Percentiles rank a stretch among this genome's conserved stretches.
Conservation (phyloP, 2,329 filamentous ascomycete genomes). For the Colletotrichum lindemuthianum region DNA sequence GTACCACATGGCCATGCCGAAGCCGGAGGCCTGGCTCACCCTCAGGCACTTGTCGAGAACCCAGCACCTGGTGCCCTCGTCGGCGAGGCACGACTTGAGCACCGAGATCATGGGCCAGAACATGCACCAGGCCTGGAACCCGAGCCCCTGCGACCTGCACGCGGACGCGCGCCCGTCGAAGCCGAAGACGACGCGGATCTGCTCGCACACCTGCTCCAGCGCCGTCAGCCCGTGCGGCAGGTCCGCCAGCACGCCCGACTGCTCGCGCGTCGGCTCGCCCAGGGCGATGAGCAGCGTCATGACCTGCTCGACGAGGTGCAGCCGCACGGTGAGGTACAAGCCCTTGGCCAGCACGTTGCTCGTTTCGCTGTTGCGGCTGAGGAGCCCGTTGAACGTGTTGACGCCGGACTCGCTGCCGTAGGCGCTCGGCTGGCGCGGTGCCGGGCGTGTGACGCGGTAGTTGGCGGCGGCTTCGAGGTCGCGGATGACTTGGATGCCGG, state of each 20-base stretch:
- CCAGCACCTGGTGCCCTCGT: conserved; percentile 13
- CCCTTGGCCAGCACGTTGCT: conserved; percentile 33
- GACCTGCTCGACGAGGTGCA: conserved; percentile 21
- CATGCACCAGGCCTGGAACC: conserved; percentile 30
- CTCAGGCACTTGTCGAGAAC: conserved; percentile 19
- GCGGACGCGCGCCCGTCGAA: conserved; percentile 24
- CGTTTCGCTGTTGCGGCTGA: conserved; percentile 35
- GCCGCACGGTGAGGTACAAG: conserved; percentile 20
- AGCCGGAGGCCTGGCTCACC: conserved; percentile 27
- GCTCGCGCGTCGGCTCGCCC: conserved; percentile 24
- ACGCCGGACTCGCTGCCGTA: neutral
- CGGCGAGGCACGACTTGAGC: conserved; percentile 16
- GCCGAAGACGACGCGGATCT: conserved; percentile 21
- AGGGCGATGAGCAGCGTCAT: conserved; percentile 19
- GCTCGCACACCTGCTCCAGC: conserved; percentile 31
- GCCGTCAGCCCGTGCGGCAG: conserved; percentile 29
- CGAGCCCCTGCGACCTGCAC: conserved; percentile 7
- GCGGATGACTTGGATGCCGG: conserved; percentile 22
- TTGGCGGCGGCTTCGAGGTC: conserved; percentile 22
- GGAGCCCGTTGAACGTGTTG: conserved; percentile 18
- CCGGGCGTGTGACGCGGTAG: neutral
- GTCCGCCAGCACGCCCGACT: conserved; percentile 15
- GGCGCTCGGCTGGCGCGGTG: neutral
- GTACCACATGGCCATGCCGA: conserved; percentile 24
- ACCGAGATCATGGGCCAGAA: conserved; percentile 31